A percentile compares a stretch with the other conserved stretches of the same genome.
These are phyloP conservation scores for Alternaria angustiovoidea DNA, from an alignment of 2,329 filamentous ascomycete genomes.

Conservation along the genomic window DNA sequence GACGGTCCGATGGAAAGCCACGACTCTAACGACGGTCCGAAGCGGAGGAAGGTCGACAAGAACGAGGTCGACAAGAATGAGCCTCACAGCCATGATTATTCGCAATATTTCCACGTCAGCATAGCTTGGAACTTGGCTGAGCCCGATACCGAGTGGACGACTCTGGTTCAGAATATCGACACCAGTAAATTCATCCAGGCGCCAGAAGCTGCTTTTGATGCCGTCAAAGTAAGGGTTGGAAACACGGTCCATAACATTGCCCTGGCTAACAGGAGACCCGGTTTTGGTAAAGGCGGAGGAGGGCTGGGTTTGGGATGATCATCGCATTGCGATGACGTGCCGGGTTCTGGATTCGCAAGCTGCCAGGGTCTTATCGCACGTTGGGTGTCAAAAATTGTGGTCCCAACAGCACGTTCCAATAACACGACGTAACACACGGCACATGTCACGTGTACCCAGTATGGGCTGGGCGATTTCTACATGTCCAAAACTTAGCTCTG, in stretches of 20 bases:
- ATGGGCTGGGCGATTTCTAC: background rate
- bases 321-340: constrained; percentile 16
- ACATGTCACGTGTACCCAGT: background rate
- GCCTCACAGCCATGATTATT: constrained; percentile 38
- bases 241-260: constrained; percentile 49
- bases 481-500: background rate
- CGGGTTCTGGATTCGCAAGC: constrained; percentile 1
- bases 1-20: constrained; percentile 40
- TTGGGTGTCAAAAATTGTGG: constrained; percentile 14
- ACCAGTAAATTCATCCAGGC: constrained; percentile 27
- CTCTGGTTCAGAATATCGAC: constrained; percentile 34
- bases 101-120: constrained; percentile 81
- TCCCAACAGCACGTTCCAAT: constrained; percentile 13
- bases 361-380: constrained; percentile 9
- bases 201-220: constrained; percentile 45
- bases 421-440: background rate
- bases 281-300: constrained; percentile 19
- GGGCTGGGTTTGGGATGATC: constrained; percentile 28
- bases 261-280: constrained; percentile 31
- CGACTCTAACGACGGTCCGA: constrained; percentile 17
- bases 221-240: constrained; percentile 60
- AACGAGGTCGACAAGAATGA: constrained; percentile 13
- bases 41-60: constrained; percentile 23
- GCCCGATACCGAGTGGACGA: constrained; percentile 36
- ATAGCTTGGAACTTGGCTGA: constrained; percentile 75